Conservation (phyloP, 805 yeast species). For the Schizosaccharomyces octosporus region DNA sequence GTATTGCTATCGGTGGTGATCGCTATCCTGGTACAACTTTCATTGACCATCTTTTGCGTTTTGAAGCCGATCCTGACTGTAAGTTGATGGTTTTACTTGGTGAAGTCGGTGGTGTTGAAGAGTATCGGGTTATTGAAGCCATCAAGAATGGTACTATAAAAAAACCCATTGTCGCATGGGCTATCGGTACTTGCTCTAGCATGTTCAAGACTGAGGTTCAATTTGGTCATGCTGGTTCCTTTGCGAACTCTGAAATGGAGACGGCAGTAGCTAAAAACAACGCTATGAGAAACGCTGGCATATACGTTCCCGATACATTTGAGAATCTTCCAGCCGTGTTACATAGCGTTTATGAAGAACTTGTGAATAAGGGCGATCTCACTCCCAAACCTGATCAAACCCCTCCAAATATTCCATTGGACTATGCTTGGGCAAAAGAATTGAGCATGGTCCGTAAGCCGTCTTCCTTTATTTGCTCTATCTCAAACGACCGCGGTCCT, state of each 20-base stretch:
- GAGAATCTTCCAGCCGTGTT: constrained; percentile 21
- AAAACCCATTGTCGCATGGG: constrained; percentile 49
- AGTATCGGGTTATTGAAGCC: constrained; percentile 46
- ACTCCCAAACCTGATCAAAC: constrained; percentile 20
- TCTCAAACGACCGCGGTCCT: constrained; percentile 25
- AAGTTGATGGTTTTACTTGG: constrained; percentile 43
- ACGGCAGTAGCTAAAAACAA: constrained; percentile 42
- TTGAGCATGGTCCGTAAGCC: constrained; percentile 24
- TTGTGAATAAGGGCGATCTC: constrained; percentile 20
- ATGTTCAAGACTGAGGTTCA: constrained; percentile 42
- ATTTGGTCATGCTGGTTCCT: constrained; percentile 47
- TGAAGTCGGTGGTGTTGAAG: constrained; percentile 52
- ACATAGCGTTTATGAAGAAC: constrained; percentile 48
- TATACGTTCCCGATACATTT: constrained; percentile 62
- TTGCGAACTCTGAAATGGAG: constrained; percentile 46
- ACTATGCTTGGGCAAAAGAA: constrained; percentile 25
- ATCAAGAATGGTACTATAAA: constrained; percentile 37
- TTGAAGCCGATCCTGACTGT: constrained; percentile 37
- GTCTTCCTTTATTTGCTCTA: constrained; percentile 24
- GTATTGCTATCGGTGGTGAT: constrained; percentile 51
- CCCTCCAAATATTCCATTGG: constrained; percentile 24
- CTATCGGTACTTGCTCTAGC: constrained; percentile 47
- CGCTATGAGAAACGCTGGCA: constrained; percentile 79
- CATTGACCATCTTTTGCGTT: constrained; percentile 41
- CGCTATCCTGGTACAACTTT: constrained; percentile 51